A percentile compares a stretch with the other conserved stretches of the same genome.
These are phyloP conservation scores for Neofusicoccum laricinum DNA, from an alignment of 2,329 filamentous ascomycete species.

Conservation along the genomic window DNA sequence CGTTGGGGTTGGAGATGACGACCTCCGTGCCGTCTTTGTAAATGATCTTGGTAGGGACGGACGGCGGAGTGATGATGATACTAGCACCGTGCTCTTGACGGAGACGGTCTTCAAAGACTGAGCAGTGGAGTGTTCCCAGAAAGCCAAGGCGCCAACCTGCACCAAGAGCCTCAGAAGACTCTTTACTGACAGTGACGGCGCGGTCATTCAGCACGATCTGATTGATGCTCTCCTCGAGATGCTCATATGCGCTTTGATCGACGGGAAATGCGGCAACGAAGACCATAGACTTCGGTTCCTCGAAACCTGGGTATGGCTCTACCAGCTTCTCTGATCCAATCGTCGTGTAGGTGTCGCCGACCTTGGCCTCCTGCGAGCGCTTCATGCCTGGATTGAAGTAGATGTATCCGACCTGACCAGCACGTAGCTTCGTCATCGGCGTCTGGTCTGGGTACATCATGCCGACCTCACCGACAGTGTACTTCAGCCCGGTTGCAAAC, in stretches of 20 bases:
- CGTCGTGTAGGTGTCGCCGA: constrained; percentile 91
- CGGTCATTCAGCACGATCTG: constrained; percentile 93
- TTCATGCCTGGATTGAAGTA: constrained; percentile 99
- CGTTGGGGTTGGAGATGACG: constrained; percentile 79
- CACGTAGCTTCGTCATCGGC: constrained; percentile 73
- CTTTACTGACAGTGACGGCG: constrained; percentile 90
- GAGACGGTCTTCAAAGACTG: constrained; percentile 95
- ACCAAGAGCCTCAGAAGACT: constrained; percentile 88
- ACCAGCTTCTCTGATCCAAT: constrained; percentile 74
- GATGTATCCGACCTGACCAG: constrained; percentile 94
- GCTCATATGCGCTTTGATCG: constrained; percentile 81
- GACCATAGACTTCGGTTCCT: constrained; percentile 98
- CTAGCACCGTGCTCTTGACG: constrained; percentile 91
- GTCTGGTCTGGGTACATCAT: constrained; percentile 92
- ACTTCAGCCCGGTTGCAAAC: constrained; percentile 83
- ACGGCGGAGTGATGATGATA: constrained; percentile 95
- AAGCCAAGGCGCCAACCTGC: constrained; percentile 94
- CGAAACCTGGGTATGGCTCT: constrained; percentile 83
- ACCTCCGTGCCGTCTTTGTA: constrained; percentile 75
- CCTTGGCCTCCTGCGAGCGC: constrained; percentile 88
- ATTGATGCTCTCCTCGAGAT: constrained; percentile 88
- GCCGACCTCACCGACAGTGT: constrained; percentile 92
- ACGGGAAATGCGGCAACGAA: constrained; percentile 96
- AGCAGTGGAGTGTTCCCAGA: constrained; percentile 94
- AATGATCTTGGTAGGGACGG: constrained; percentile 84